A percentile compares a stretch with the other conserved stretches of the same genome.
Evolutionary conservation across 2,329 filamentous ascomycete species (phyloP).

Genomic region (Cyphellophora attinorum): DNA sequence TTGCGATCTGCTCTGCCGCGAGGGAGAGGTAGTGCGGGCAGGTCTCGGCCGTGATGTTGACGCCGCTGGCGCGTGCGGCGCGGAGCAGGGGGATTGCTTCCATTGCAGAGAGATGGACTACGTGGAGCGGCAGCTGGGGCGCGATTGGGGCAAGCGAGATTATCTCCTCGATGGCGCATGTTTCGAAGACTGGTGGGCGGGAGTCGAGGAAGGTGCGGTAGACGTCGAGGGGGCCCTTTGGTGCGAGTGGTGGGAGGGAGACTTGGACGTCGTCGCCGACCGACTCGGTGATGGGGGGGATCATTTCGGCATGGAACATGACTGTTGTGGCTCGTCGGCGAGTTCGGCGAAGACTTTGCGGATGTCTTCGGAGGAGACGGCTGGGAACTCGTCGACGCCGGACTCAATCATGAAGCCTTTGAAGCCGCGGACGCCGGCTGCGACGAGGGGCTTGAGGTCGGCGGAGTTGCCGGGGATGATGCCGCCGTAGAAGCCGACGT

Average conservation of each 20-base stretch:
- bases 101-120: conserved; percentile 85
- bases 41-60: conserved; percentile 87
- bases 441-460: conserved; percentile 70
- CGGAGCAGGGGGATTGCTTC: conserved; percentile 76
- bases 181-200: conserved; percentile 81
- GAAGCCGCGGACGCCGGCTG: conserved; percentile 84
- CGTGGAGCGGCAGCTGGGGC: conserved; percentile 76
- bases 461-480: conserved; percentile 80
- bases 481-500: conserved; percentile 96
- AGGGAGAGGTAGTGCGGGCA: conserved; percentile 89
- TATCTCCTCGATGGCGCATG: conserved; percentile 80
- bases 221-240: conserved; percentile 60
- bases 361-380: conserved; percentile 73
- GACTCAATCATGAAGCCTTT: conserved; percentile 97
- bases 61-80: conserved; percentile 59
- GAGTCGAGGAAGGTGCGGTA: conserved; percentile 91
- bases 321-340: conserved; percentile 72
- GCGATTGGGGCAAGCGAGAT: conserved; percentile 70
- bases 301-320: conserved; percentile 99
- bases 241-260: conserved; percentile 59
- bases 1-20: conserved; percentile 68
- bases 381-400: conserved; percentile 91
- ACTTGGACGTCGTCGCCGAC: conserved; percentile 67
- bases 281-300: conserved; percentile 72
- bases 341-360: conserved; percentile 70